These are phyloP conservation scores for Conticribra weissflogii DNA, from an alignment of 108 stramenopile species.

Conservation along the genomic window DNA sequence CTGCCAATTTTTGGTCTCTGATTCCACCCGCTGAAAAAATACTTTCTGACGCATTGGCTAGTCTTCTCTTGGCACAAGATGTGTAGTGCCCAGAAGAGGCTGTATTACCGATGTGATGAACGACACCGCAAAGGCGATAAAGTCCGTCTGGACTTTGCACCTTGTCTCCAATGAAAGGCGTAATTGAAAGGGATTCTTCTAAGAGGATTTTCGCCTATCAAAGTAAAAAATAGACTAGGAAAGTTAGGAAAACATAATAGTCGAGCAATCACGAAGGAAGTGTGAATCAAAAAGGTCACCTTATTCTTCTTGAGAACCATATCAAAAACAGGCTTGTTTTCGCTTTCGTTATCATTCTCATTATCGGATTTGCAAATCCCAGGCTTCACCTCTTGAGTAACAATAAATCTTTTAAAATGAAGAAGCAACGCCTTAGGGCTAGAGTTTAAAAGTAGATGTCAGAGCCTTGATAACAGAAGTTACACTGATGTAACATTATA, in stretches of 20 bases:
- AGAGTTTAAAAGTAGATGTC: constrained; percentile 5
- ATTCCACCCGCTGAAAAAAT: constrained; percentile 7
- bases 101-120: constrained; percentile 74
- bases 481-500: not conserved
- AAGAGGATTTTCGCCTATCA: constrained; percentile 43
- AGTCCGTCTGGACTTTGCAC: constrained; percentile 7
- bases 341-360: not conserved
- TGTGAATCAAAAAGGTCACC: too few species aligned
- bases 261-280: too few species aligned
- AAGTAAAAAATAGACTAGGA: not conserved
- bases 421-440: constrained; percentile 72
- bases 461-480: not conserved
- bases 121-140: constrained; percentile 61
- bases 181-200: constrained; percentile 42
- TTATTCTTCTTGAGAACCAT: constrained; percentile 64
- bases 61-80: constrained; percentile 48
- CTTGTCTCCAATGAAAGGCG: constrained; percentile 17
- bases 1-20: too few species aligned
- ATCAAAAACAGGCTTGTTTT: constrained; percentile 32
- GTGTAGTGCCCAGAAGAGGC: constrained; percentile 79
- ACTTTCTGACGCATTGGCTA: not conserved
- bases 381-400: constrained; percentile 44
- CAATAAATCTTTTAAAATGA: constrained; percentile 79
- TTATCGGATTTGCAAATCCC: not conserved
- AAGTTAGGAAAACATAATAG: too few species aligned